Evolutionary conservation across 2,329 filamentous ascomycete genomes (phyloP), one percentile per base, ranked within the genome.

Genomic region (Sporothrix humicola): DNA sequence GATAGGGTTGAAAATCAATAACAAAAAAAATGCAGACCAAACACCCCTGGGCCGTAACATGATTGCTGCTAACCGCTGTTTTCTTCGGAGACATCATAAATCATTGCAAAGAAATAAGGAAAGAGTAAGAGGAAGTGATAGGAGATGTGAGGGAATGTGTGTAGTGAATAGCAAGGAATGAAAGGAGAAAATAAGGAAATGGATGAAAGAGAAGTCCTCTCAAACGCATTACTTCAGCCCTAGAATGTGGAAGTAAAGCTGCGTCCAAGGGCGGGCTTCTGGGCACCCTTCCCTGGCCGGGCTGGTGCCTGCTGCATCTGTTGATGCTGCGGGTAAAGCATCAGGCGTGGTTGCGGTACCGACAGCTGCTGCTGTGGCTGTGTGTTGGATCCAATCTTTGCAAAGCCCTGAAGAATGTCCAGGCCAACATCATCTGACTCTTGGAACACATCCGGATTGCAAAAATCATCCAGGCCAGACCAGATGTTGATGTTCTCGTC

Each of bases 381-480:
- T 59, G 75, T 83, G 76, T 79, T 84, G 63, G 84, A 83, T 65
- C 92, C 92, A 79, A 94, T 94, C 83, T 91, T 92, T 79, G 91
- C 89, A 78, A 94, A 94, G 10, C 91, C 91, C 79, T 93, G 90
- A 63, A 92, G 86, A 76, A 94, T 91, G 78, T 94, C 92, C 69
- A 94, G 86, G 1, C 87, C 89, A 15, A 84, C 85, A 59, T 91
- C 89, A 73, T 88, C 85, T 2, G 84, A 83, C 56, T 90, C 88
- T 74, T 91, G 89, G 70, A 89, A 83, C 56, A 91, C 85, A 50
- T 89, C 86, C 0, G 84, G 77, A 23, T 84, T 82, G 77, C 86
- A 89, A 44, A 89, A 85, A 15, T 88, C 87, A 8, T 88, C 85
- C 61, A 84, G 77, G 1, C 79, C 79, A 77, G 84, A 85, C 5